Conservation (phyloP, 2,329 filamentous ascomycete species). For the Mycosphaerella sp. region DNA sequence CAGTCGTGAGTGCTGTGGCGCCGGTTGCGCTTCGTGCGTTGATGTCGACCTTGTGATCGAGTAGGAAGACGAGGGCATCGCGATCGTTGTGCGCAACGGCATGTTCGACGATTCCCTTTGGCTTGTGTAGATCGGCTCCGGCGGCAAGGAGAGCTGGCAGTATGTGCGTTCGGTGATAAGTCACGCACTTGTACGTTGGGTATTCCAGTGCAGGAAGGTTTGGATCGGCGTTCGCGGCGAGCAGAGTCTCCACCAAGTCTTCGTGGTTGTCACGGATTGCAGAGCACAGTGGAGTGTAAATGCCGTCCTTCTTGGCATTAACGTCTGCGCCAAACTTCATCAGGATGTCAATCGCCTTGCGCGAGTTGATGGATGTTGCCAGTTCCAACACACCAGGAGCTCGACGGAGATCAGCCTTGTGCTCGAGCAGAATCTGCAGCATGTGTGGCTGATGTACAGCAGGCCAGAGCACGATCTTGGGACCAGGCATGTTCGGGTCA, state of each 20-base stretch:
- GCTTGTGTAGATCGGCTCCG: conserved; percentile 53
- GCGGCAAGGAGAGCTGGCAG: conserved; percentile 55
- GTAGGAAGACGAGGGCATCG: conserved; percentile 55
- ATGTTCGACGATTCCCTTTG: conserved; percentile 61
- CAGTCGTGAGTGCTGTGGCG: conserved; percentile 58
- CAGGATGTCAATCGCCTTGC: conserved; percentile 55
- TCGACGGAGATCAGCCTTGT: conserved; percentile 51
- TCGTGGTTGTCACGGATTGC: conserved; percentile 60
- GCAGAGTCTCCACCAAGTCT: conserved; percentile 57
- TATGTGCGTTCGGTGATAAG: conserved; percentile 57
- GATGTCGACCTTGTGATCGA: conserved; percentile 54
- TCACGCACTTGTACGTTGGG: conserved; percentile 63
- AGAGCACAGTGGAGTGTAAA: conserved; percentile 62
- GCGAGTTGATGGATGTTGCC: conserved; percentile 57
- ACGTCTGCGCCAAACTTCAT: conserved; percentile 55
- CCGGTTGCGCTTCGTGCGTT: conserved; percentile 56
- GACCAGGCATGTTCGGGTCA: conserved; percentile 57
- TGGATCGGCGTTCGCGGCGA: conserved; percentile 47
- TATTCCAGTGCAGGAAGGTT: conserved; percentile 57
- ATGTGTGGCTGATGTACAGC: conserved; percentile 54
- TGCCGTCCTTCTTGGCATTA: conserved; percentile 58
- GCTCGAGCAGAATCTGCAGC: conserved; percentile 49
- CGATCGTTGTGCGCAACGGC: conserved; percentile 58
- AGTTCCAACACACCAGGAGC: conserved; percentile 64
- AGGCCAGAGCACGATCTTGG: conserved; percentile 57